Evolutionary conservation across 2,329 filamentous ascomycete genomes (phyloP), one percentile per base, ranked within the genome.

Genomic region (Fusarium abutilonis): DNA sequence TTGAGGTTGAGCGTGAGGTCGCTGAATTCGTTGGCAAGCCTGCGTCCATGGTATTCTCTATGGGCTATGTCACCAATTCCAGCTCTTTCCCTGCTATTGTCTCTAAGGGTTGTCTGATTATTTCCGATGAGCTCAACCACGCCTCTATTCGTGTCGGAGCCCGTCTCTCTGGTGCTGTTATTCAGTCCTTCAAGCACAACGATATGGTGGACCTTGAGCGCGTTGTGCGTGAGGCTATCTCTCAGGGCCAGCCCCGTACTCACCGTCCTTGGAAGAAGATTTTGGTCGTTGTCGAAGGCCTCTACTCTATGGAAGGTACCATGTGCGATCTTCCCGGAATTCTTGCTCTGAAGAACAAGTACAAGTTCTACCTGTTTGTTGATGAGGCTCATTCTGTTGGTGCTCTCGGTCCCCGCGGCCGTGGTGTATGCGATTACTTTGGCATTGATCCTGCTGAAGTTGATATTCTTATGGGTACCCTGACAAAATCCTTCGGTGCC

Each of bases 251-350:
- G 75, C 95, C 95, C 49, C 90, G 95, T 66, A 99, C 94, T n/a
- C 95, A 99, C 77, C 90, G 95, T 28, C 95, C 95, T 1, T 99
- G 95, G 95, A 97, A 96, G 84, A 99, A 98, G 86, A 98, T 99
- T 59, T 77, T 99, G 47, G 91, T 99, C 40, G 93, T 94, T 34
- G 92, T 99, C 34, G 95, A 99, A 76, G 95, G 95, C 69, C 85
- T 99, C 17, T 99, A 99, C 83, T 98, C 94, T 1, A 99, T 99
- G 95, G 95, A 99, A 80, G 95, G 95, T 44, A 97, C 93, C 66
- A 96, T 99, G 91, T 95, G 92, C 78, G 95, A 99, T 75, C 85
- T 99, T n/a, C 95, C 95, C 2, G 92, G 92, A 60, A 82, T 99
- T 46, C 79, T 99, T 56, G 85, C 83, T 46, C 83, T 99, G 66